phyloP scores from a whole-genome alignment of 2,329 filamentous ascomycete species.

The Aureobasidium sp. region DNA sequence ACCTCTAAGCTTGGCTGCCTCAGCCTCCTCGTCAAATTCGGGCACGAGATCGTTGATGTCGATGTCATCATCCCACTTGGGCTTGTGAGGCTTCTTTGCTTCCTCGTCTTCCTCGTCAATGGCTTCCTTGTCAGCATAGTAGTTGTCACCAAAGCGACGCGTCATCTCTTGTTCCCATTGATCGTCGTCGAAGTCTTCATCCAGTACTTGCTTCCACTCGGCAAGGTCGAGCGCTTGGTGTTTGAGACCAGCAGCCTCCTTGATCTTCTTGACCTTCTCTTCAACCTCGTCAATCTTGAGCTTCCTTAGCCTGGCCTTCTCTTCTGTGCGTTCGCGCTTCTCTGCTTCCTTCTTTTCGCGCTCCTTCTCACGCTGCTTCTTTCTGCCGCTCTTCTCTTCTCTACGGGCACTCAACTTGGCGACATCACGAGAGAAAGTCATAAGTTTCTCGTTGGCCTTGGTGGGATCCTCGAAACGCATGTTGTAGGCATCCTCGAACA shows the following conservation, averaged over 20 bases:
- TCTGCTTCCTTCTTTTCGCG: constrained; percentile 68
- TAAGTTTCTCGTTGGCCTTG: constrained; percentile 78
- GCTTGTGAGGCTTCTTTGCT: constrained; percentile 80
- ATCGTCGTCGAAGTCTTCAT: constrained; percentile 81
- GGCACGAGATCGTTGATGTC: constrained; percentile 89
- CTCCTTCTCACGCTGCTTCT: constrained; percentile 71
- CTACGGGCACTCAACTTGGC: constrained; percentile 77
- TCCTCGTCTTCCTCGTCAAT: neutral
- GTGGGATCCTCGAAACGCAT: constrained; percentile 88
- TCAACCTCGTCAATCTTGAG: constrained; percentile 88
- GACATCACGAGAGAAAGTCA: constrained; percentile 82
- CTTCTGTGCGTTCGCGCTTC: constrained; percentile 65
- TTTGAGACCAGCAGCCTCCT: constrained; percentile 73
- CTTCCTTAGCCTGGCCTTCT: constrained; percentile 75
- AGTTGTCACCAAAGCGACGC: constrained; percentile 78
- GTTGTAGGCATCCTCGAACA: constrained; percentile 91
- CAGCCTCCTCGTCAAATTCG: constrained; percentile 60
- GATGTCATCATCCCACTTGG: constrained; percentile 93
- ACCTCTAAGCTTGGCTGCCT: constrained; percentile 39
- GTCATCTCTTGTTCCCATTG: constrained; percentile 89
- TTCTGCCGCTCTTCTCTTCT: constrained; percentile 72
- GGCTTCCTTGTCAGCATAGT: constrained; percentile 64
- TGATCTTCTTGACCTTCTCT: constrained; percentile 77
- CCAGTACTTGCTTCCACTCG: constrained; percentile 76
- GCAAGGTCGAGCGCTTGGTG: constrained; percentile 58